Evolutionary conservation across 768 basidiomycete species (phyloP).

Genomic region (Kwoniella sp.): DNA sequence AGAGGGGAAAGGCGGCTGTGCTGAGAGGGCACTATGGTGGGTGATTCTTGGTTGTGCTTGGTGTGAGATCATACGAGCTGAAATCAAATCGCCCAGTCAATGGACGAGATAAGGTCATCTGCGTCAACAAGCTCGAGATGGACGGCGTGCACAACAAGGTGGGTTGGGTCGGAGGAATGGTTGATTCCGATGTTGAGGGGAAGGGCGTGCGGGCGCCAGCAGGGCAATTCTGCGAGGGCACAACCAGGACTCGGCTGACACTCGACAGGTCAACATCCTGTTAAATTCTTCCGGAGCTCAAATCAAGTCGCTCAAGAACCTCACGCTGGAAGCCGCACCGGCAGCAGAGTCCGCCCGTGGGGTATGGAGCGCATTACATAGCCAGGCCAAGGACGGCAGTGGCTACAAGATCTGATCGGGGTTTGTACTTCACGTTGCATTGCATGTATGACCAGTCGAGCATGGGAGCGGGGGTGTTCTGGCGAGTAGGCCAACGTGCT

Average conservation of each 20-base stretch:
- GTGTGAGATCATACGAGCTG: not conserved
- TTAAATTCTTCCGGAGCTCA: conserved; percentile 45
- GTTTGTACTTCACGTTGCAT: too few species aligned
- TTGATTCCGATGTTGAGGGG: too few species aligned
- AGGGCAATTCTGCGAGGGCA: too few species aligned
- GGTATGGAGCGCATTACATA: conserved; percentile 45
- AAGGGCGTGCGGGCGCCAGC: too few species aligned
- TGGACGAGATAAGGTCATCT: conserved; percentile 50
- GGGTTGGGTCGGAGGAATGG: too few species aligned
- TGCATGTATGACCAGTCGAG: too few species aligned
- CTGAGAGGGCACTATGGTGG: conserved; percentile 48
- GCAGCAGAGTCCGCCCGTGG: conserved; percentile 45
- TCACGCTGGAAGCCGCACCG: conserved; percentile 44
- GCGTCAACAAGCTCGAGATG: conserved; percentile 42
- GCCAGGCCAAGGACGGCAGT: conserved; percentile 20
- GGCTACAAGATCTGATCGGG: conserved; percentile 39
- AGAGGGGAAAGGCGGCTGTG: conserved; percentile 42
- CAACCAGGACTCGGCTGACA: too few species aligned
- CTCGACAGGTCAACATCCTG: conserved; percentile 37
- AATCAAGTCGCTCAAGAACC: conserved; percentile 44
- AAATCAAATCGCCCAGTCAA: conserved; percentile 34
- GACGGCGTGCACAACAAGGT: conserved; percentile 46
- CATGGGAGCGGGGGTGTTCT: too few species aligned
- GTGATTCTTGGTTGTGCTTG: conserved; percentile 4
- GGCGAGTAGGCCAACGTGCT: too few species aligned